Evolutionary conservation across 192 early-diverging fungal genomes (phyloP), one percentile per base, ranked within the genome.

Genomic region (Linnemannia zychae): DNA sequence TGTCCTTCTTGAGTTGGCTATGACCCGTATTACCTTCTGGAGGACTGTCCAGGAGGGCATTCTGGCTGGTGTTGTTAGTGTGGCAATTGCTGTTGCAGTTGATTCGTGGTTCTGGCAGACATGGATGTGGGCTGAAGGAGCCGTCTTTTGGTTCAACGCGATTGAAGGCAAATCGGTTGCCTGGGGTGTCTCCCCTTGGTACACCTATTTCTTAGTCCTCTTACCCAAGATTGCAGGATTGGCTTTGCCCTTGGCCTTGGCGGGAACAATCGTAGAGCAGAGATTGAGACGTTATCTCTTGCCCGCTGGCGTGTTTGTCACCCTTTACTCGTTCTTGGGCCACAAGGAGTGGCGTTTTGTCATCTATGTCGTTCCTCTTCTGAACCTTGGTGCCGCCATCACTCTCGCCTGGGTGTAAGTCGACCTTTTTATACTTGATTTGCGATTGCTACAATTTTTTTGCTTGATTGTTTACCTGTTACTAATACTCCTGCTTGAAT

Each of bases 281-380:
- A 88, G 92, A 33, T 86, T 88, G 9, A 80, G 90, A 20, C 87
- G 88, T 17, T 84, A 95, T 13, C 81, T 95, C 6, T 44, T 87
- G 16, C 94, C 95, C 0, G 88, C 88, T 4, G 13, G 90, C 5
- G 81, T 88, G 1, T 96, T 93, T 75, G 89, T 97, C 16, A 67
- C 76, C 4, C 37, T 92, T 5, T 96, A 96, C 70, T 97, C 96
- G 22, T 88, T 92, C 36, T 89, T 97, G 48, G 91, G 91, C 17
- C 98, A 99, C 87, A 99, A 99, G 85, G 98, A 99, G 80, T 98
- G 97, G 96, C 90, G 98, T 18, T 99, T 99, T 82, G 91, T 99
- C 1, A 83, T 98, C 4, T 96, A 97, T 34, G 90, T 92, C 18
- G 89, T 99, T 17, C 97, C 97, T 0, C 77, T 98, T 4, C 78